Conservation (phyloP, 1,139 yeast genomes). For the Taiozyma sp. region DNA sequence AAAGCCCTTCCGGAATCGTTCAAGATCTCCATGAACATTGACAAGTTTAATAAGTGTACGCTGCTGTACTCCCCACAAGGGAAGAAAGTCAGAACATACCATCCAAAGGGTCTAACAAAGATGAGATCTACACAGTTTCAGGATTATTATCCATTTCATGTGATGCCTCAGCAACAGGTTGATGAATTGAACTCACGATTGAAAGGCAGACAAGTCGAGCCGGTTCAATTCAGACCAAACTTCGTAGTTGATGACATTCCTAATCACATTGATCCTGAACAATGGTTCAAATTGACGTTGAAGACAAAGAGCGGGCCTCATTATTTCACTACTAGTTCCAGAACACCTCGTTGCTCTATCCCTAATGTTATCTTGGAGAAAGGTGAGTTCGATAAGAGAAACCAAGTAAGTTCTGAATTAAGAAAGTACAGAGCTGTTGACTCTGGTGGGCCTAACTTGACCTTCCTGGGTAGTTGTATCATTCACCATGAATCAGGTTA, state of each 20-base stretch:
- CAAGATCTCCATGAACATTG: constrained; percentile 16
- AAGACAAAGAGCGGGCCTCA: constrained; percentile 15
- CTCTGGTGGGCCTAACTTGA: constrained; percentile 27
- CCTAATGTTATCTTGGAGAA: constrained; percentile 32
- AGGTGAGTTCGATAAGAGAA: constrained; percentile 30
- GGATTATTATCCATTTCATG: constrained; percentile 39
- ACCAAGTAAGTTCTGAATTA: constrained; percentile 32
- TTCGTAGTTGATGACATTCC: constrained; percentile 29
- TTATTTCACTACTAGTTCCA: constrained; percentile 22
- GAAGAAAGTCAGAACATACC: constrained; percentile 29
- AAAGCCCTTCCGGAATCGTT: constrained; percentile 22
- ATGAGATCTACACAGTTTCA: constrained; percentile 32
- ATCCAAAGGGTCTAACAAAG: constrained; percentile 10
- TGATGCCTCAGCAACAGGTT: constrained; percentile 32
- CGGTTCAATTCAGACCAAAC: constrained; percentile 37
- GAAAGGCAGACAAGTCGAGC: constrained; percentile 15
- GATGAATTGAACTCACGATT: constrained; percentile 27
- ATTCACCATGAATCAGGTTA: constrained; percentile 27
- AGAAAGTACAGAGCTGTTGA: constrained; percentile 34
- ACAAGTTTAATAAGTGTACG: constrained; percentile 14
- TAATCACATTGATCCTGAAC: constrained; percentile 34
- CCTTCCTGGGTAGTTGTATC: constrained; percentile 37
- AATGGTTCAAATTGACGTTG: constrained; percentile 31
- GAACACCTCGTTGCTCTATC: constrained; percentile 34
- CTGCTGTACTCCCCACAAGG: constrained; percentile 30